A percentile compares a stretch with the other conserved stretches of the same genome.
These are phyloP conservation scores for Paecilomyces sp. DNA, from an alignment of 2,329 filamentous ascomycete species.

Conservation along the genomic window DNA sequence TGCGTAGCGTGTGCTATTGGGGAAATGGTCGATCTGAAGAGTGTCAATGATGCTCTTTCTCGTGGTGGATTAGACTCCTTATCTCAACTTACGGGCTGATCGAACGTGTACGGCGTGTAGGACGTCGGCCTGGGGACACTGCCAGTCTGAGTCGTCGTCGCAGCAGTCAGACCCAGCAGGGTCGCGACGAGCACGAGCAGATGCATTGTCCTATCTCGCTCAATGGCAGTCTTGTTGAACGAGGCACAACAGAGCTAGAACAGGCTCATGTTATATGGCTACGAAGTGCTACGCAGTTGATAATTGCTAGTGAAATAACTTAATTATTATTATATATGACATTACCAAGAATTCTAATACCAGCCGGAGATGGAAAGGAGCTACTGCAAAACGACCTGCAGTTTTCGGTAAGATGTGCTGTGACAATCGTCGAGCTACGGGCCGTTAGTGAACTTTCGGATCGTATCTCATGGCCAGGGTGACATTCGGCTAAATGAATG, in stretches of 20 bases:
- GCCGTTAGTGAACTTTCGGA: neutral
- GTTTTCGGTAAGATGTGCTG: neutral
- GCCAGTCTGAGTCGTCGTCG: neutral
- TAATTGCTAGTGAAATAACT: neutral
- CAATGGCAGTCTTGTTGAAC: neutral
- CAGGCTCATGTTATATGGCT: neutral
- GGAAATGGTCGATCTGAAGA: neutral
- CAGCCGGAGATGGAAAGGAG: neutral
- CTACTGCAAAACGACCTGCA: neutral
- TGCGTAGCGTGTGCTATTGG: neutral
- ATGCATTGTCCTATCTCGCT: neutral
- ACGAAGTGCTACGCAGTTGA: neutral
- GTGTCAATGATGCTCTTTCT: neutral
- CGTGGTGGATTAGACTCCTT: neutral
- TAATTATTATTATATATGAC: neutral
- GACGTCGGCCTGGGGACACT: neutral
- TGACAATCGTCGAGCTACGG: neutral
- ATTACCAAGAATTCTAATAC: neutral
- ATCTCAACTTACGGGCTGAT: neutral
- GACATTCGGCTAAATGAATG: neutral
- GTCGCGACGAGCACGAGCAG: neutral
- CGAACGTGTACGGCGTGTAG: neutral
- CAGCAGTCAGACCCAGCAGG: neutral
- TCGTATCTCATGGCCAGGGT: neutral
- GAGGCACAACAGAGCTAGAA: neutral